Evolutionary conservation across 1,139 yeast species (phyloP).

Genomic region (Hanseniaspora uvarum): DNA sequence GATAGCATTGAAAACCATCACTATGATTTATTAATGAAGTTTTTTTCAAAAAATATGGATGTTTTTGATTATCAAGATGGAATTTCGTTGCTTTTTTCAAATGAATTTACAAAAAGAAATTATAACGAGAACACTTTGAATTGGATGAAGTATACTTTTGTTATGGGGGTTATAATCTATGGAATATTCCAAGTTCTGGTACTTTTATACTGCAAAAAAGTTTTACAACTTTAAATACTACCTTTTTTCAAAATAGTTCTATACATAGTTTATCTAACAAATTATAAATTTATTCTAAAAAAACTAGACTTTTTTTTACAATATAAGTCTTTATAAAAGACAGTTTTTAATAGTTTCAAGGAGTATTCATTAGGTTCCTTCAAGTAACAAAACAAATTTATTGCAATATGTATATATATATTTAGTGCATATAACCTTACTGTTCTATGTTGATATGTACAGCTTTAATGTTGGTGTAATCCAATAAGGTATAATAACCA

Average conservation of each 20-base stretch:
- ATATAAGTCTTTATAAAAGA: too few relatives aligned
- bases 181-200: neutral
- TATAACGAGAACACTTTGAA: neutral
- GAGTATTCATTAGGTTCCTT: too few relatives aligned
- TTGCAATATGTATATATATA: too few relatives aligned
- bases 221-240: too few relatives aligned
- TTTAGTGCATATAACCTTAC: too few relatives aligned
- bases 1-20: neutral
- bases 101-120: conserved; percentile 4
- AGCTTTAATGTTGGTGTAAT: conserved; percentile 71
- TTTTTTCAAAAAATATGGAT: neutral
- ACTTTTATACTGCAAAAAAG: neutral
- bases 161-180: neutral
- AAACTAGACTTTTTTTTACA: too few relatives aligned
- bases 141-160: neutral
- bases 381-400: too few relatives aligned
- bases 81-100: neutral
- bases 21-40: neutral
- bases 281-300: too few relatives aligned
- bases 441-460: conserved; percentile 47
- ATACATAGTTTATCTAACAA: too few relatives aligned
- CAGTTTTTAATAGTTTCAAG: too few relatives aligned
- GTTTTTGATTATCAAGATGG: neutral
- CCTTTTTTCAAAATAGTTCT: too few relatives aligned
- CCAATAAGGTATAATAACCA: conserved; percentile 66